Evolutionary conservation across 352 stramenopile species (phyloP).

Genomic region (Elongisporangium senticosum): DNA sequence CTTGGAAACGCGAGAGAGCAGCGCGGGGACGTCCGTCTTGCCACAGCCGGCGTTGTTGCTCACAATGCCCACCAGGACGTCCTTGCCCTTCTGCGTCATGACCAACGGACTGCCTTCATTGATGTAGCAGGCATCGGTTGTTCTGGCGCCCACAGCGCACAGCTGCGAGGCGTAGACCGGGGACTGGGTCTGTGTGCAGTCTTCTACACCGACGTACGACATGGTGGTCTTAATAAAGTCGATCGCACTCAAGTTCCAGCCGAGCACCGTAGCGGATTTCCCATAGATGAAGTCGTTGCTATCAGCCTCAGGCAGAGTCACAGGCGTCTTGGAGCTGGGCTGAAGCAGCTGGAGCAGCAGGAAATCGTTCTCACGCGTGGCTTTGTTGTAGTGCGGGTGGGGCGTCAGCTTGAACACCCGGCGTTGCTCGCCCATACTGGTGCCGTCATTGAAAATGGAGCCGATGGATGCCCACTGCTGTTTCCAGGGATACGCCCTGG

Average conservation of each 20-base stretch:
- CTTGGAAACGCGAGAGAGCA: slow-evolving; percentile 19
- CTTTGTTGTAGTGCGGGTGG: slow-evolving; percentile 30
- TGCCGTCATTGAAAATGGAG: slow-evolving; percentile 21
- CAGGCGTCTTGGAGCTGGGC: slow-evolving; percentile 15
- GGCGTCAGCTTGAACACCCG: slow-evolving; percentile 16
- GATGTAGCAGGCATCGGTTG: slow-evolving; percentile 25
- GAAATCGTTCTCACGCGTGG: slow-evolving; percentile 27
- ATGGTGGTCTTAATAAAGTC: slow-evolving; percentile 3
- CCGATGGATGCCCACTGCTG: slow-evolving; percentile 18
- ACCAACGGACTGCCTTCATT: slow-evolving; percentile 27
- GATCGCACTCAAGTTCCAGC: slow-evolving; percentile 14
- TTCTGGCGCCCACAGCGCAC: slow-evolving; percentile 18
- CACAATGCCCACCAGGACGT: slow-evolving; percentile 47
- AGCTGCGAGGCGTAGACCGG: slow-evolving; percentile 13
- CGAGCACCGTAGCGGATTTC: slow-evolving; percentile 13
- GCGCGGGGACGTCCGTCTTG: slow-evolving; percentile 12
- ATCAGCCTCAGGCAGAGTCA: slow-evolving; percentile 16
- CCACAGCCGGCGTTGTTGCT: slow-evolving; percentile 35
- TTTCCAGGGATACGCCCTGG: slow-evolving; percentile 1
- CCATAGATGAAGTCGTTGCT: slow-evolving; percentile 8
- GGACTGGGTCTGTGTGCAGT: slow-evolving; percentile 6
- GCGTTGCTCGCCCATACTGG: slow-evolving; percentile 20
- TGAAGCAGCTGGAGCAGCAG: slow-evolving; percentile 22
- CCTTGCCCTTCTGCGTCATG: slow-evolving; percentile 12
- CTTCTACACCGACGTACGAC: slow-evolving; percentile 12